Evolutionary conservation across 179 eudicot species (phyloP).

Genomic region (Drosera spatulata): DNA sequence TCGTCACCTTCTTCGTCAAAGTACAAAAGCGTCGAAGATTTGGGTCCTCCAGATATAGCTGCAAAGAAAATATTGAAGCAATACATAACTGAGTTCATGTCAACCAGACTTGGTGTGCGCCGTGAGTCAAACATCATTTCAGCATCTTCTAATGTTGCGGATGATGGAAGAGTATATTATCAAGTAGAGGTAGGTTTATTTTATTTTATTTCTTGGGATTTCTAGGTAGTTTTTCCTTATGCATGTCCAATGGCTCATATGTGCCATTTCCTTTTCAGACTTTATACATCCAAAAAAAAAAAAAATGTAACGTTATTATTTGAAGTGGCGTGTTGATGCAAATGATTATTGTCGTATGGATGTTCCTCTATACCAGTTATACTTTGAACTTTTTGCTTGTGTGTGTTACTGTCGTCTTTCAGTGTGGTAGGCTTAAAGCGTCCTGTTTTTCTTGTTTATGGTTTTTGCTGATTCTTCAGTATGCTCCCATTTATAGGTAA

Average conservation of each 20-base stretch:
- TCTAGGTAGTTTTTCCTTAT: background rate
- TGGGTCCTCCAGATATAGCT: conserved; percentile 85
- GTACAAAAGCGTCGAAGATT: conserved; percentile 74
- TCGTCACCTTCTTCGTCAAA: conserved; percentile 96
- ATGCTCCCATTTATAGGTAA: conserved; percentile 33
- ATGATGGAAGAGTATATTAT: conserved; percentile 87
- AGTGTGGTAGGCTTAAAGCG: too few species aligned
- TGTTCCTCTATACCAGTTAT: too few species aligned
- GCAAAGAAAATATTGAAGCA: conserved; percentile 69
- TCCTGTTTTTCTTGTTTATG: too few species aligned
- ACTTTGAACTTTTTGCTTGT: too few species aligned
- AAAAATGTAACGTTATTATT: too few species aligned
- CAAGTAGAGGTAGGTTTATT: conserved; percentile 57
- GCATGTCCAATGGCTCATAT: too few species aligned
- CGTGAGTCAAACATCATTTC: conserved; percentile 67
- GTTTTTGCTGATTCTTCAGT: background rate
- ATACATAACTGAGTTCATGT: conserved; percentile 95
- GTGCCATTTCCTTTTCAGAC: too few species aligned
- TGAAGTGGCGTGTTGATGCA: too few species aligned
- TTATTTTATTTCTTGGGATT: too few species aligned
- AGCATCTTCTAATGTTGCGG: conserved; percentile 74
- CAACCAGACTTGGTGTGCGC: conserved; percentile 93
- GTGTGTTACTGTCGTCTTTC: too few species aligned
- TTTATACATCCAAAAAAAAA: too few species aligned
- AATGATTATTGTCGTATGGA: too few species aligned